Base-by-base conservation (phyloP, 768 basidiomycete species). In the Pulveroboletus sp. region DNA sequence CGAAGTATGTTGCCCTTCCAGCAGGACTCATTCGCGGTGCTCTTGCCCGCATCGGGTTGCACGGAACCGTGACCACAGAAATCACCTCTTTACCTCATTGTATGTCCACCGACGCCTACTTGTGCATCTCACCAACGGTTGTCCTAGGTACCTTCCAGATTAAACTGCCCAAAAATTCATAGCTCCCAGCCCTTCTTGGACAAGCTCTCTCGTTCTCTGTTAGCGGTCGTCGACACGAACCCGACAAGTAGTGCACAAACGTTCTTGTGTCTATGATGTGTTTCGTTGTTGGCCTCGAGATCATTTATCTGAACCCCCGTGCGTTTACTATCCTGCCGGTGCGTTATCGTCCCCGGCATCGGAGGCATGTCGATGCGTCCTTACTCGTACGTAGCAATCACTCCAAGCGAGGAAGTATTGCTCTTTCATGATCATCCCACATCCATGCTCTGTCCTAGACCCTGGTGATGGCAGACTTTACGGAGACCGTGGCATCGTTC, bases 1-100 rank as follows among this genome's bases (percentile, higher is more conserved):
- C 51, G 15, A 40, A 95, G 90, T 89, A 92, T 60, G 82, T 84
- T 11, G 81, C 88, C 4, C 82, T 93, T 68, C 81, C 92, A 1
- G 80, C 83, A 36, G 93, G 93, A 10, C 77, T 95, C 42, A 83
- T 97, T 38, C 82, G 84, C 47, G 93, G 93, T 17, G 84, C 90
- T 2, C 77, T 97, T 2, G 71, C 78, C 11, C 76, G 92, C 47
- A 69, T 97, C 24, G 94, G 93, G 10, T 79, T 84, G 52, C 78
- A 84, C 36, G 83, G 79, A 18, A 82, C 79, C 3, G 89, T 97
- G 0, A 72, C 78, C 1, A 83, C 91, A 5, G 93, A 97, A 63
- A 80, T 91, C 7, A 82, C 78, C 2, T 78, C 81, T 1, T 67
- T 93, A 60, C 94, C 93, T 18, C 92, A 94, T 76, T 95, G 93